Percentiles rank a stretch among this genome's conserved stretches.
phyloP scores from a whole-genome alignment of 106 monocot species.

The Dactylorhiza incarnata region DNA sequence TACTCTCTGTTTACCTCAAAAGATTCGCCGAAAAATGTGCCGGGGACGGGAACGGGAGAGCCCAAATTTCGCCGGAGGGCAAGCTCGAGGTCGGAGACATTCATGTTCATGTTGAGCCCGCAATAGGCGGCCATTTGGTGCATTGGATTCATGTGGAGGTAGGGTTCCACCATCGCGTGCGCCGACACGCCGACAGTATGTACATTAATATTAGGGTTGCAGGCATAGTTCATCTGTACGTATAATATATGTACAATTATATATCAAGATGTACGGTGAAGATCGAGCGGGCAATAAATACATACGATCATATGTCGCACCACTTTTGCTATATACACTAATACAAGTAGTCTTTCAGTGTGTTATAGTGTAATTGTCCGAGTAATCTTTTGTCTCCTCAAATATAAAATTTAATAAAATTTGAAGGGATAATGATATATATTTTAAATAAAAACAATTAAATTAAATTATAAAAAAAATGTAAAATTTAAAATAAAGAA shows the following conservation, averaged over 20 bases:
- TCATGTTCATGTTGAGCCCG: neutral
- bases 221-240: slow-evolving; percentile 5
- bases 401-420: no score
- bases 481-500: no score
- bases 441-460: no score
- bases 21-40: neutral
- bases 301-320: no score
- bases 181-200: neutral
- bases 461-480: no score
- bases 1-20: neutral
- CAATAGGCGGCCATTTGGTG: neutral
- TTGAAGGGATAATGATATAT: no score
- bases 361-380: no score
- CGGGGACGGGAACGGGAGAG: neutral
- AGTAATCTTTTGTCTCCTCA: no score
- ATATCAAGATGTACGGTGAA: no score
- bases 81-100: neutral
- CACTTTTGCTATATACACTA: no score
- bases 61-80: neutral
- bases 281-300: neutral
- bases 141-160: neutral
- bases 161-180: neutral
- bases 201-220: neutral
- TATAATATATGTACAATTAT: no score
- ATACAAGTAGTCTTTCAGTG: no score